Base-by-base conservation (phyloP, 345 rosid genomes). In the Cardiospermum halicacabum region DNA sequence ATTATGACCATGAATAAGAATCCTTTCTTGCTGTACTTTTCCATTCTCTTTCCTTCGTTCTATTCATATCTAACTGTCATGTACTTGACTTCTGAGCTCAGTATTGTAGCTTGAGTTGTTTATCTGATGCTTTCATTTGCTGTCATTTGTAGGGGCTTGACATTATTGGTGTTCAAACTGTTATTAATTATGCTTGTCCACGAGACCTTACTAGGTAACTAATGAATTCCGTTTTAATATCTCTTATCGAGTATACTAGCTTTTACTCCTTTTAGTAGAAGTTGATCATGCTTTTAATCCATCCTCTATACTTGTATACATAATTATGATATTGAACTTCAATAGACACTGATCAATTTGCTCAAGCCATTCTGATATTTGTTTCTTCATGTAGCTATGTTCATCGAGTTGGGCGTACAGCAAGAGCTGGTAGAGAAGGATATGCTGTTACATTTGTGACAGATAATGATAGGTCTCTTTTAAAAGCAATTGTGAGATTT, bases 391-490 rank as follows among this genome's bases (percentile, higher is more conserved):
- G 65, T 86, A 94, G 99, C 69, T 91, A 94, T 67, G 86, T 89
- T 74, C 99, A 94, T 74, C 84, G 96, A 73, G 99, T 94, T 15
- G 99, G 99, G 64, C 88, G 96, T 58, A 91, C 96, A 53, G 99
- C 99, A 58, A 84, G 99, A 86, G 99, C 99, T 69, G 99, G 99
- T 10, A 85, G 96, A 79, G 86, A 89, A 78, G 97, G 99, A 65
- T 94, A 83, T 75, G 99, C 99, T 48, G 99, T 94, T 62, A 94
- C 97, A 25, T 87, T 94, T 69, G 74, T 91, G 69, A 85, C 97
- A 39, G 99, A 94, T 72, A 89, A 75, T 74, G 97, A 94, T 58
- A 89, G 95, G 16, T 85, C 99, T 65, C 89, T 94, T 58, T 73
- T 91, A 65, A 94, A 91, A 89, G 81, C 93, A 74, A 91, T 94